A percentile compares a stretch with the other conserved stretches of the same genome.
Evolutionary conservation across 129 eudicot species (phyloP).

Genomic region (Artemisia annua): DNA sequence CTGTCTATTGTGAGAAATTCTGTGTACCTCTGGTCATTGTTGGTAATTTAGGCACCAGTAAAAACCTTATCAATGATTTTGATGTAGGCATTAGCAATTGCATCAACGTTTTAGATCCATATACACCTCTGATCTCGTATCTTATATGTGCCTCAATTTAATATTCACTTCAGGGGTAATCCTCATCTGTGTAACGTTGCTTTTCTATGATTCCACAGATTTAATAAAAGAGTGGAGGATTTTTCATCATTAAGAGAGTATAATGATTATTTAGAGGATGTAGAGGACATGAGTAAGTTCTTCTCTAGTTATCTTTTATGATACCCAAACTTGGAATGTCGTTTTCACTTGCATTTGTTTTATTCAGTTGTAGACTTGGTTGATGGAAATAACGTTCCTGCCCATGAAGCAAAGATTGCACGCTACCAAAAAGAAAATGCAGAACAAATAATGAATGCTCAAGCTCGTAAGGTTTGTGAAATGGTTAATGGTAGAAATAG

Average conservation of each 20-base stretch:
- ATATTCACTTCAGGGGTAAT: not conserved
- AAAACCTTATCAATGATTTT: not conserved
- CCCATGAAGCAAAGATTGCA: constrained; percentile 76
- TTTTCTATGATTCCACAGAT: constrained; percentile 47
- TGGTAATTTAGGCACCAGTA: not conserved
- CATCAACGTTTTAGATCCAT: not conserved
- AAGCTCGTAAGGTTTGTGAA: constrained; percentile 76
- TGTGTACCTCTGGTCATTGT: not conserved
- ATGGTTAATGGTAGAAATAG: not conserved
- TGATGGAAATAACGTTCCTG: constrained; percentile 82
- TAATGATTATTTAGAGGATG: constrained; percentile 96
- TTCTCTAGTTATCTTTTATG: constrained; percentile 8
- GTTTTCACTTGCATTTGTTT: constrained; percentile 17
- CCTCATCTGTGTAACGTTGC: constrained; percentile 10
- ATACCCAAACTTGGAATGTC: not conserved
- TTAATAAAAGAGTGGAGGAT: constrained; percentile 90
- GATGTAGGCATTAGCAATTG: not conserved
- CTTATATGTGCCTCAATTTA: constrained; percentile 5
- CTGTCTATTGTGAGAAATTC: too few relatives aligned
- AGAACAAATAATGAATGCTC: constrained; percentile 91
- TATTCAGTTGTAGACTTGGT: constrained; percentile 62
- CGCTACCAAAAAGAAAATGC: constrained; percentile 84
- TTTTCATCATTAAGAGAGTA: constrained; percentile 82
- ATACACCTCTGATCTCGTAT: not conserved
- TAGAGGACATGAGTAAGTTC: constrained; percentile 95